These are phyloP conservation scores for Otatea glauca DNA, from an alignment of 176 grass and related monocot genomes.

Conservation along the genomic window DNA sequence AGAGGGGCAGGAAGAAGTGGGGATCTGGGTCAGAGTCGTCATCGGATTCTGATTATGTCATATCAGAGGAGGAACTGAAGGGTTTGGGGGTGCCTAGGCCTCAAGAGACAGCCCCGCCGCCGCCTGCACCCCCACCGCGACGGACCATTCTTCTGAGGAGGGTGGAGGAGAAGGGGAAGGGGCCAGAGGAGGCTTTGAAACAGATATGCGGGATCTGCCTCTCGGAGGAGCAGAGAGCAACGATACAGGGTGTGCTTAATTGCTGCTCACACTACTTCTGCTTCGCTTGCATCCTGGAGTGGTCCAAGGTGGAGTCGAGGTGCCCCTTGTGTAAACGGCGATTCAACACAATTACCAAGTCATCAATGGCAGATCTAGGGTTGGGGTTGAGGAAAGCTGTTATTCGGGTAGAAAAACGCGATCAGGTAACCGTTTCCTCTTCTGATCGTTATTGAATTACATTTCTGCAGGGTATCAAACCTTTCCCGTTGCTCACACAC, in stretches of 20 bases:
- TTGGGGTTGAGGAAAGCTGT: slow-evolving; percentile 56
- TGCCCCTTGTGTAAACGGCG: slow-evolving; percentile 79
- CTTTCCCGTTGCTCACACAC: background rate
- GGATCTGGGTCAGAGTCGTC: slow-evolving; percentile 45
- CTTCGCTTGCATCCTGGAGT: slow-evolving; percentile 76
- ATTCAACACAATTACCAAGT: slow-evolving; percentile 72
- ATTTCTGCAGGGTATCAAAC: background rate
- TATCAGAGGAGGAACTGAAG: slow-evolving; percentile 59
- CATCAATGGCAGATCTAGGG: slow-evolving; percentile 56
- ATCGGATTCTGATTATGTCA: slow-evolving; percentile 70
- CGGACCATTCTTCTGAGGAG: slow-evolving; percentile 42
- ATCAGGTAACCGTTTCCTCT: slow-evolving; percentile 66
- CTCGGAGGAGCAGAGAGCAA: slow-evolving; percentile 66
- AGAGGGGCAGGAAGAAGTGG: slow-evolving; percentile 51
- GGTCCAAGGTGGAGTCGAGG: slow-evolving; percentile 80
- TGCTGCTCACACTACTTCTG: slow-evolving; percentile 87
- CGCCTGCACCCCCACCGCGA: slow-evolving; percentile 28
- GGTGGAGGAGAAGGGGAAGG: slow-evolving; percentile 58
- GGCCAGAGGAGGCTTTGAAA: slow-evolving; percentile 54
- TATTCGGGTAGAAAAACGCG: slow-evolving; percentile 68
- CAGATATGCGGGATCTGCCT: slow-evolving; percentile 75
- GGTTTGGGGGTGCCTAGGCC: slow-evolving; percentile 32
- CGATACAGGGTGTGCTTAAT: slow-evolving; percentile 68
- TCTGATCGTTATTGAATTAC: slow-evolving; percentile 4
- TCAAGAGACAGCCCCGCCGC: slow-evolving; percentile 39